Base-by-base conservation (phyloP, 345 rosid species). In the Salix caprea region DNA sequence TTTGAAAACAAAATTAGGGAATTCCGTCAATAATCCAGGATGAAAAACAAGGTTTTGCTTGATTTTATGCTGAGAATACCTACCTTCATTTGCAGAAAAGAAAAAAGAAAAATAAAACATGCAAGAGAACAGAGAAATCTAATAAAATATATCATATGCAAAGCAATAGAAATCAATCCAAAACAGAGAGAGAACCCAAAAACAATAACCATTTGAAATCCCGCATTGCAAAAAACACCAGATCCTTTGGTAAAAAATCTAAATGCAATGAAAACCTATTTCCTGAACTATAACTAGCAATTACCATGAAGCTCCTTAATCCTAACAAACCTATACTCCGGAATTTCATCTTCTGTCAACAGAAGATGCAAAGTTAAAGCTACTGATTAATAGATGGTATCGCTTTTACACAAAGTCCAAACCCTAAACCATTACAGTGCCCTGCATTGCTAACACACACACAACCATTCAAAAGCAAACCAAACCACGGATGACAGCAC, bases 261-360 rank as follows among this genome's bases (percentile, higher is more conserved):
- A 79, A 87, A 84, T 86, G 88, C 87, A 83, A 81, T 71, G 32
- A 74, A 66, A 65, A 77, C 67, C 67, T 30, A 74, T 24, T 39
- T 67, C 52, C 14, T 36, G 39, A 69, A 66, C 80, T 78, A 19
- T 9, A 37, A 11, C 24, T 14, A 39, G 37, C 60, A 74, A 67
- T 0, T 24, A n/a, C 60, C 21, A 70, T 26, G 69, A 26, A 36
- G 2, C 39, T 42, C 30, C 23, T 60, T 34, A 67, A 79, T 73
- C 72, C 56, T 70, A 30, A 36, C 40, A 72, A 83, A 60, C 11
- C 44, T 2, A 32, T 6, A 24, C 52, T 72, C 60, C 52, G 34
- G 23, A 74, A 60, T 21, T 36, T 58, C 24, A 58, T n/a, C 26
- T 58, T 23, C 64, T 23, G 13, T 58, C 11, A 58, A 8, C 4